Conservation (phyloP, 306 rosid species). For the Glycine latifolia region DNA sequence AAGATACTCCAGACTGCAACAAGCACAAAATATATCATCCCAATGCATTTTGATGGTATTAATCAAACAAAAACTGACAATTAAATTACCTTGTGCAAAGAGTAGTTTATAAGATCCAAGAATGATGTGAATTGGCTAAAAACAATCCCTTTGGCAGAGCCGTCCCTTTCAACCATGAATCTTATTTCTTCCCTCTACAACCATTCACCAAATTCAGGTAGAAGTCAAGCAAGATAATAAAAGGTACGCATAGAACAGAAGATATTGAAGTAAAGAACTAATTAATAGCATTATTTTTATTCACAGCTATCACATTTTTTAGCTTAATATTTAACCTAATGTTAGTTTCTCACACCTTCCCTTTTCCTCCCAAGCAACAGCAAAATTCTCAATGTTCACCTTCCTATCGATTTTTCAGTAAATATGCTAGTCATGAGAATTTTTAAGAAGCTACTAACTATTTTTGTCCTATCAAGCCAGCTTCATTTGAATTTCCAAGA, state of each 20-base stretch:
- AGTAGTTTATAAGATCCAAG: constrained; percentile 90
- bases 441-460: background rate
- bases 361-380: background rate
- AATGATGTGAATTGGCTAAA: constrained; percentile 96
- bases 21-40: constrained; percentile 40
- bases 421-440: background rate
- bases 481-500: background rate
- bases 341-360: background rate
- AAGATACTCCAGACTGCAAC: constrained; percentile 81
- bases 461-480: background rate
- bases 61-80: constrained; percentile 22
- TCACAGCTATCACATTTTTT: background rate
- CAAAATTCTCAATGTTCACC: background rate
- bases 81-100: constrained; percentile 69
- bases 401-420: constrained; percentile 6
- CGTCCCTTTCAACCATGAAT: constrained; percentile 92
- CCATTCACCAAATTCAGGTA: constrained; percentile 41
- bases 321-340: background rate
- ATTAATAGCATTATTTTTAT: background rate
- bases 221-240: background rate
- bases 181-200: constrained; percentile 93
- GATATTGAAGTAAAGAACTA: background rate
- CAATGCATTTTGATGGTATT: constrained; percentile 1
- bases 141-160: constrained; percentile 94
- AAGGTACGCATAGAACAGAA: constrained; percentile 9